Base-by-base conservation (phyloP, 1,139 yeast genomes). In the Meyerozyma carpophila region DNA sequence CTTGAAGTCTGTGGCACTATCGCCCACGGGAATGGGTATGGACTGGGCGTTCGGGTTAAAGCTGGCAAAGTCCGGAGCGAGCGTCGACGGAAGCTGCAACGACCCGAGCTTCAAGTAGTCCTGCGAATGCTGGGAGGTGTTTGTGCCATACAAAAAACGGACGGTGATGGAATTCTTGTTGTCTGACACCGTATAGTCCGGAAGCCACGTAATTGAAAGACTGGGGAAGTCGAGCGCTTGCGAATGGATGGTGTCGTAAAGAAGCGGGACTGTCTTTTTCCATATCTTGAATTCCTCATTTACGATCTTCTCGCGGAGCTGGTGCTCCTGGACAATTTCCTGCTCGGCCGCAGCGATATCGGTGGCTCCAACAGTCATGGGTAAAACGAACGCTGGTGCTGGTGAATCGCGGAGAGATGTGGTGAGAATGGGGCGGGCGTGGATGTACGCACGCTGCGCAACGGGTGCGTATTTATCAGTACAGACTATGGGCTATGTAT, bases 201-300 rank as follows among this genome's bases (percentile, higher is more conserved):
- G 76, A 20, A 79, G 52, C 74, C 82, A 75, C 46, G 73, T 71
- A 27, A 77, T 67, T 0, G 81, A 62, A 62, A 64, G 69, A 44
- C 76, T 68, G 18, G 93, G 91, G 69, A 77, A 77, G 40, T 82
- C 81, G 41, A 82, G 68, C 18, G 87, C 79, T 49, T 79, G 73
- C 29, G 95, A 79, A 50, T 88, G 79, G 53, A 89, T 76, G 49
- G 87, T 70, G 61, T 88, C 88, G 65, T 93, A 93, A 42, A 93
- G 69, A 52, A 89, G 75, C 13, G 96, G 96, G n/a, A 93, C 86
- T 10, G 95, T 83, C 59, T 93, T 93, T 63, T 91, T 91, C 98
- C 98, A 93, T 46, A 87, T 86, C 58, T 90, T 87, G 71, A 82
- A 90, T 63, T 88, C 96, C 61, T 79, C 84, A 51, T 79, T 79